Evolutionary conservation across 352 stramenopile species (phyloP).

Genomic region (Thalassiosira mediterranea): DNA sequence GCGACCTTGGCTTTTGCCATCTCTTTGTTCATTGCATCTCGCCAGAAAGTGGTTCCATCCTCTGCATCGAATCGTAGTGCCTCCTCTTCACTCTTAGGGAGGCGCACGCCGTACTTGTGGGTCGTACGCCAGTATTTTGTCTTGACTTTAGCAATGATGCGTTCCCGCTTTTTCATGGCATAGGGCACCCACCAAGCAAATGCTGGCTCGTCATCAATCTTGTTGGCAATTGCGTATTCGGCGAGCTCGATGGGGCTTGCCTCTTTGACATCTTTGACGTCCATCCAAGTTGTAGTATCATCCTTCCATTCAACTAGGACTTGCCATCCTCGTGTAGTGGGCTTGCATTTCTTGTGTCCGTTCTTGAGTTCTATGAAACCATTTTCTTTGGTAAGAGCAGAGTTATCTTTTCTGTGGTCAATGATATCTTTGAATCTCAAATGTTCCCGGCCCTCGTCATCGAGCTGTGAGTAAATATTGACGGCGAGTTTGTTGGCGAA

Average conservation of each 20-base stretch:
- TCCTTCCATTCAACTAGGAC: constrained; percentile 55
- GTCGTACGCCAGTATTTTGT: constrained; percentile 26
- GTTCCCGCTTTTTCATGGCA: constrained; percentile 24
- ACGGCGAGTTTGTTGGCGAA: constrained; percentile 41
- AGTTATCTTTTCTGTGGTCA: constrained; percentile 43
- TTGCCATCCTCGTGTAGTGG: constrained; percentile 43
- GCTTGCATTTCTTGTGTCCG: constrained; percentile 8
- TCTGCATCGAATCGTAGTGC: constrained; percentile 48
- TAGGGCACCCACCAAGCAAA: constrained; percentile 49
- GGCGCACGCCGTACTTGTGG: constrained; percentile 48
- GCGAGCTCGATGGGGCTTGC: constrained; percentile 46
- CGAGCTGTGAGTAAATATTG: constrained; percentile 38
- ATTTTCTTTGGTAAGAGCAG: constrained; percentile 30
- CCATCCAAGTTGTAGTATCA: constrained; percentile 37
- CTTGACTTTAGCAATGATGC: constrained; percentile 36
- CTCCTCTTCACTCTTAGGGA: constrained; percentile 37
- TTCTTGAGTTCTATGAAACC: constrained; percentile 15
- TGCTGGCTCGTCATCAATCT: constrained; percentile 31
- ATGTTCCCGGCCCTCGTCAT: constrained; percentile 40
- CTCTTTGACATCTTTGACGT: constrained; percentile 59
- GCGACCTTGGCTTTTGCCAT: constrained; percentile 50
- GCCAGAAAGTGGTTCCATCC: constrained; percentile 53
- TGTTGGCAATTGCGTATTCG: constrained; percentile 31
- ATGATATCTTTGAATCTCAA: constrained; percentile 40
- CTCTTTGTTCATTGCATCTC: constrained; percentile 58